Conservation (phyloP, 1,139 yeast species). For the Nadsonia commutata region DNA sequence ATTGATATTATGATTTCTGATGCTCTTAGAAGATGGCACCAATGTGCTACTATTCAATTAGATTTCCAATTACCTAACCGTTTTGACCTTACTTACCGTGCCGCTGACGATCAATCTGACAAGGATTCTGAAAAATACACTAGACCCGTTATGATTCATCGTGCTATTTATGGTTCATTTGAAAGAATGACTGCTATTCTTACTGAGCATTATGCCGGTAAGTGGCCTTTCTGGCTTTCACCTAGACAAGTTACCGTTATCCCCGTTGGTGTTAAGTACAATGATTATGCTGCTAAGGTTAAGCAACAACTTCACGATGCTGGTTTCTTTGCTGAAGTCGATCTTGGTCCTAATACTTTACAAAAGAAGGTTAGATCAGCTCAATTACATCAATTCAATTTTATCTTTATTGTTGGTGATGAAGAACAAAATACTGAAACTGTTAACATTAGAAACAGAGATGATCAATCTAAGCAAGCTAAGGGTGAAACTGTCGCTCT, state of each 20-base stretch:
- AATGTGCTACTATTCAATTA: constrained; percentile 94
- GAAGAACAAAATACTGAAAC: constrained; percentile 65
- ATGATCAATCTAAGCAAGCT: constrained; percentile 70
- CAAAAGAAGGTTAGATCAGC: constrained; percentile 96
- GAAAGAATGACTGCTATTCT: constrained; percentile 97
- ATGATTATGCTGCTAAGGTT: constrained; percentile 73
- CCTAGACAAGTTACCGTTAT: constrained; percentile 93
- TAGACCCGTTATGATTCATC: constrained; percentile 95
- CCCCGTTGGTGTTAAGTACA: constrained; percentile 89
- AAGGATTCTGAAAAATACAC: constrained; percentile 21
- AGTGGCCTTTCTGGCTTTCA: constrained; percentile 98
- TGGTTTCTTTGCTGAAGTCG: constrained; percentile 84
- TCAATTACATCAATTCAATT: constrained; percentile 82
- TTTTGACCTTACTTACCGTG: constrained; percentile 73
- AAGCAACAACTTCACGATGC: constrained; percentile 50
- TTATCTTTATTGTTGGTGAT: constrained; percentile 91
- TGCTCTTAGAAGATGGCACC: constrained; percentile 88
- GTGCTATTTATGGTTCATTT: constrained; percentile 94
- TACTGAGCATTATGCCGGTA: constrained; percentile 94
- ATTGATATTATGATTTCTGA: constrained; percentile 89
- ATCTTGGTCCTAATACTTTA: constrained; percentile 82
- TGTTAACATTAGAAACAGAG: constrained; percentile 90
- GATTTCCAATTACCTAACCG: constrained; percentile 94
- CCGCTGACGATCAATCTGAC: constrained; percentile 14
- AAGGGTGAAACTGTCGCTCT: constrained; percentile 72